phyloP scores from a whole-genome alignment of 2,329 filamentous ascomycete genomes.

The Leptosphaerulina australis region DNA sequence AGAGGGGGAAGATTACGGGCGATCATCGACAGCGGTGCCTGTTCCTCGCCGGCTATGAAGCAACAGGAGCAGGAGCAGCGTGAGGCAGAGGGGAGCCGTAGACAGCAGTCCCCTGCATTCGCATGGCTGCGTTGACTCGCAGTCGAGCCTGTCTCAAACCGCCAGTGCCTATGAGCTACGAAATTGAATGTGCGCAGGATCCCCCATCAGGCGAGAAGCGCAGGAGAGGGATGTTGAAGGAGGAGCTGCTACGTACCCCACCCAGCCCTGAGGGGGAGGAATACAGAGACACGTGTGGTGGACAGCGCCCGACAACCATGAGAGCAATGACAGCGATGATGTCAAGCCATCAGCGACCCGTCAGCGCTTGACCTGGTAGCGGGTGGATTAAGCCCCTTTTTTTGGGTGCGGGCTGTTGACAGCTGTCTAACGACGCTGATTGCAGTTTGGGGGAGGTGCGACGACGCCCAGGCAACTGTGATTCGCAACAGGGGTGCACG shows the following conservation, averaged over 20 bases:
- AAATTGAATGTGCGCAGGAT: neutral
- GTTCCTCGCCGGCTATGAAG: constrained; percentile 6
- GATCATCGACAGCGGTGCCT: constrained; percentile 31
- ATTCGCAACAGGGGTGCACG: constrained; percentile 42
- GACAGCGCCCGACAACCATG: constrained; percentile 9
- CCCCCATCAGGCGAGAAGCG: neutral
- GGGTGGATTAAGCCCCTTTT: constrained; percentile 26
- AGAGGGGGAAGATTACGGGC: constrained; percentile 21
- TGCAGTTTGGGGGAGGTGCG: constrained; percentile 37
- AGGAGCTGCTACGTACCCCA: constrained; percentile 17
- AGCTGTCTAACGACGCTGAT: constrained; percentile 30
- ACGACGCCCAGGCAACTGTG: constrained; percentile 27
- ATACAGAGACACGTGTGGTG: constrained; percentile 11
- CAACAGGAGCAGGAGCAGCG: too few relatives aligned
- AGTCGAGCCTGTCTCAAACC: constrained; percentile 30
- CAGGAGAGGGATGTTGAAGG: neutral
- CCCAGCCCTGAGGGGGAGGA: constrained; percentile 11
- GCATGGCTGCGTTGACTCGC: constrained; percentile 22
- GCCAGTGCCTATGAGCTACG: constrained; percentile 17
- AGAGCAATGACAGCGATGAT: constrained; percentile 15
- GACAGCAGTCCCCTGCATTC: constrained; percentile 16
- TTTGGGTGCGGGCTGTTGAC: constrained; percentile 34
- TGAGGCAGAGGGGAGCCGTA: constrained; percentile 17
- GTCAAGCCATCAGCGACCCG: constrained; percentile 4
- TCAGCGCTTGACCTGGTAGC: constrained; percentile 14